phyloP scores from a whole-genome alignment of 2,329 filamentous ascomycete species.

The Alternaria longipes region DNA sequence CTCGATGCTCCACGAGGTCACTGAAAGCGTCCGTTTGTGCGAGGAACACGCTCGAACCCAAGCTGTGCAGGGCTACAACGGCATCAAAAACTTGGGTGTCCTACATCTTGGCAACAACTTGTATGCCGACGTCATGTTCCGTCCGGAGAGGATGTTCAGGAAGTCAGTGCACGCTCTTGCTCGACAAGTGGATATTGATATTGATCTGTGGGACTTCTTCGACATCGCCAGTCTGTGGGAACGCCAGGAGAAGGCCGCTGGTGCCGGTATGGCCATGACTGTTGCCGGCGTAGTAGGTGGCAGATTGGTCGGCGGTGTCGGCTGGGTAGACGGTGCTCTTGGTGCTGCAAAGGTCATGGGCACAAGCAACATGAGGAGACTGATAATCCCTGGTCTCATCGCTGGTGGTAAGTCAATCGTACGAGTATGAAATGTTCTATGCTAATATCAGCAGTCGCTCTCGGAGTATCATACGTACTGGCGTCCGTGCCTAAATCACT shows the following conservation, averaged over 20 bases:
- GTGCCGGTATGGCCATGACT: constrained; percentile 93
- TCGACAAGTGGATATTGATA: constrained; percentile 84
- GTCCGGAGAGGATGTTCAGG: constrained; percentile 92
- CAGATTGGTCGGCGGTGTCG: constrained; percentile 80
- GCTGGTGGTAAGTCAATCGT: constrained; percentile 72
- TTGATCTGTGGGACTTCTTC: constrained; percentile 93
- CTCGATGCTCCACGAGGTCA: constrained; percentile 89
- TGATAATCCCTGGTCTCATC: constrained; percentile 82
- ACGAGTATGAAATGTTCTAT: neutral
- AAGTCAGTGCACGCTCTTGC: constrained; percentile 82
- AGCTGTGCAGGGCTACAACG: constrained; percentile 81
- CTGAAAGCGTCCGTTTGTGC: constrained; percentile 77
- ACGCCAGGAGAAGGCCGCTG: constrained; percentile 91
- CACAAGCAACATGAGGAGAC: constrained; percentile 78
- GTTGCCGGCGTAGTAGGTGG: constrained; percentile 86
- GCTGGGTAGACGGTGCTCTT: constrained; percentile 88
- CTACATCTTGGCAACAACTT: constrained; percentile 89
- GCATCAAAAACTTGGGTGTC: constrained; percentile 88
- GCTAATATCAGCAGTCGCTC: constrained; percentile 64
- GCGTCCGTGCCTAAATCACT: constrained; percentile 89
- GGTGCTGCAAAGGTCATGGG: constrained; percentile 83
- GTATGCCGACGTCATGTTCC: constrained; percentile 80
- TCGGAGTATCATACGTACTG: constrained; percentile 81
- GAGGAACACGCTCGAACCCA: constrained; percentile 85
- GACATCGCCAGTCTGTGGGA: constrained; percentile 85